Base-by-base conservation (phyloP, 192 early-diverging fungal species). In the Entomortierella lignicola region DNA sequence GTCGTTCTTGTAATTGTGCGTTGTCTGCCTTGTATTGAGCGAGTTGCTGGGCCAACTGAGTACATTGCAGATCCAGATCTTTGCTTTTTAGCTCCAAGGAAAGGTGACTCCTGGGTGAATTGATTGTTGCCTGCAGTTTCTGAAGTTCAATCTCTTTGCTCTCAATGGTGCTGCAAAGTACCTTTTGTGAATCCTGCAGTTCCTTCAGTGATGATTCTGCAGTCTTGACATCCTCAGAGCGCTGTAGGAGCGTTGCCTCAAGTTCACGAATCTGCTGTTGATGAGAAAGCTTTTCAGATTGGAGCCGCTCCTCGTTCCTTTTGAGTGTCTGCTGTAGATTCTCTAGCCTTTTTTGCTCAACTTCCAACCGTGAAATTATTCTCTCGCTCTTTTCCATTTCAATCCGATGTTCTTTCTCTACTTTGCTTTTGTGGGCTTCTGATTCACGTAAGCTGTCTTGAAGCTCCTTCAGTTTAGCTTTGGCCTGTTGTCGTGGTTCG, bases 401-500 rank as follows among this genome's bases (percentile, higher is more conserved):
- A 21, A 70, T 44, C n/a, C 68, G 54, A 51, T 79, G 75, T 41
- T 79, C 75, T 57, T 70, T 79, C 23, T 79, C 75, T 2, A 70
- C 29, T 56, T 79, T 79, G 58, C 47, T 55, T 55, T 79, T 79
- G 57, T 60, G 69, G 21, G 52, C 48, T 31, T 79, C 75, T 11
- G 57, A 54, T 42, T 79, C 75, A 21, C 75, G 43, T 23, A 79
- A 57, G 41, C 55, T 79, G 10, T 79, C 75, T 27, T 79, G 55
- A 20, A 79, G 68, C 18, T 79, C 75, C 47, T 63, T 79, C 25
- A 70, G 43, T 30, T 70, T 79, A 23, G 39, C 26, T 34, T 70
- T 79, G 55, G 75, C 75, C n/a, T 66, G 75, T 30, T 79, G 75
- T 42, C 75, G 75, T 0, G 75, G 75, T 20, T 79, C 75, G 17